Base-by-base conservation (phyloP, 2,329 filamentous ascomycete species). In the Zymoseptoria crescenta region DNA sequence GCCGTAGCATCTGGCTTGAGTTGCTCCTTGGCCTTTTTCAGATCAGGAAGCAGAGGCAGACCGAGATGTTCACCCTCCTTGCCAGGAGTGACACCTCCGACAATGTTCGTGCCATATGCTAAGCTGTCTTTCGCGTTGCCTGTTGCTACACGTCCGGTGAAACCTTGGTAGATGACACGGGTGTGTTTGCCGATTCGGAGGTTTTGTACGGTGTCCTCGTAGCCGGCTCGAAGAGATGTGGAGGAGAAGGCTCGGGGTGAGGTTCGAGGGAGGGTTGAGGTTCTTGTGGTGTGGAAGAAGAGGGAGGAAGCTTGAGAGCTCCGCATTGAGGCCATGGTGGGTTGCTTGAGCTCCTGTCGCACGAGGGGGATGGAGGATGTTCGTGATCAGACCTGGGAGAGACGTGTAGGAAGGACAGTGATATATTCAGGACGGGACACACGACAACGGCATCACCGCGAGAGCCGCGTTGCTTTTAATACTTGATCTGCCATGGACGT, bases 81-180 rank as follows among this genome's bases (percentile, higher is more conserved):
- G 3, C 84, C 85, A 0, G 88, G 89, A 56, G 84, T 89, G 19
- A 91, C 87, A 27, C 88, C 88, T 29, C 89, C 89, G 0, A 93
- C 87, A 60, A 93, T 86, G 45, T 89, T 87, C 48, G 89, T 92
- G 10, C 89, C 89, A 81, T 87, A 93, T 72, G 80, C 83, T 59
- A 92, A 75, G 10, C 87, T 90, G 71, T 91, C 87, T 72, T 83
- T 82, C 30, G 88, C 88, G 74, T 93, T 91, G 65, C 83, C 82
- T 1, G 88, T 92, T 9, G 88, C 87, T 74, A 84, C 77, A 63
- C 77, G 77, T 74, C 86, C 86, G 19, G 86, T 89, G 71, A 88
- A 88, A 1, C 86, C 86, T 68, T 89, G 86, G 67, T 87, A 89
- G 58, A 88, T 80, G 59, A 89, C 86, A 55, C 80, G 78, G 0